Conservation (phyloP, 371 early-diverging fungal species). For the Mycotypha africana region DNA sequence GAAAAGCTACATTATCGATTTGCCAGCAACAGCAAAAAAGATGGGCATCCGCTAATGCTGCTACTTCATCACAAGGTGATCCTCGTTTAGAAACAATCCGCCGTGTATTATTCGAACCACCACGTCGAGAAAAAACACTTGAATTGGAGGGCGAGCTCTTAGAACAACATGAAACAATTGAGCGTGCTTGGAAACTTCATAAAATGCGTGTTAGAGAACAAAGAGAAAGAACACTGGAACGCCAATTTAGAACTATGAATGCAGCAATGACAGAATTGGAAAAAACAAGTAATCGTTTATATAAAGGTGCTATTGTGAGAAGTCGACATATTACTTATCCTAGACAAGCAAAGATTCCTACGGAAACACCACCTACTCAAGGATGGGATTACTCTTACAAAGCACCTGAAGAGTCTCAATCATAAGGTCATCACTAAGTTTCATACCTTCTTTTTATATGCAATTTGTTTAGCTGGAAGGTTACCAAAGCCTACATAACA, state of each 20-base stretch:
- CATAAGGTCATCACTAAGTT: too few species aligned
- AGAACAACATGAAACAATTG: slow-evolving; percentile 69
- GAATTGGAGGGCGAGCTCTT: slow-evolving; percentile 42
- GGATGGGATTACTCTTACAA: slow-evolving; percentile 66
- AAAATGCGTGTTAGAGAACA: slow-evolving; percentile 53
- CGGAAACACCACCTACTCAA: slow-evolving; percentile 66
- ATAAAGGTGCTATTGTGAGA: slow-evolving; percentile 62
- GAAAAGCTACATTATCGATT: slow-evolving; percentile 6
- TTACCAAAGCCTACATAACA: too few species aligned
- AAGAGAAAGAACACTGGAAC: slow-evolving; percentile 52
- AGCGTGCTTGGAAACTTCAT: slow-evolving; percentile 70
- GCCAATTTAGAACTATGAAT: slow-evolving; percentile 68
- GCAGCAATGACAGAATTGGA: slow-evolving; percentile 69
- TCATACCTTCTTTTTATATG: too few species aligned
- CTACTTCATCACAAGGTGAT: slow-evolving; percentile 35
- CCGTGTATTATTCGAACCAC: slow-evolving; percentile 64
- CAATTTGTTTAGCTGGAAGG: too few species aligned
- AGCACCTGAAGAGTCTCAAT: too few species aligned
- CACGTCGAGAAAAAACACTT: slow-evolving; percentile 37
- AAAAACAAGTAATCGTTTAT: slow-evolving; percentile 57
- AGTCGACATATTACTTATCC: slow-evolving; percentile 66
- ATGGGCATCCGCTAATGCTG: neutral
- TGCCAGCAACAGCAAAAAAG: slow-evolving; percentile 5
- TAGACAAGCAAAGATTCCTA: slow-evolving; percentile 68
- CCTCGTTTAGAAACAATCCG: slow-evolving; percentile 69